Evolutionary conservation across 768 basidiomycete species (phyloP), one percentile per base, ranked within the genome.

Genomic region (Boletus barrowsii): DNA sequence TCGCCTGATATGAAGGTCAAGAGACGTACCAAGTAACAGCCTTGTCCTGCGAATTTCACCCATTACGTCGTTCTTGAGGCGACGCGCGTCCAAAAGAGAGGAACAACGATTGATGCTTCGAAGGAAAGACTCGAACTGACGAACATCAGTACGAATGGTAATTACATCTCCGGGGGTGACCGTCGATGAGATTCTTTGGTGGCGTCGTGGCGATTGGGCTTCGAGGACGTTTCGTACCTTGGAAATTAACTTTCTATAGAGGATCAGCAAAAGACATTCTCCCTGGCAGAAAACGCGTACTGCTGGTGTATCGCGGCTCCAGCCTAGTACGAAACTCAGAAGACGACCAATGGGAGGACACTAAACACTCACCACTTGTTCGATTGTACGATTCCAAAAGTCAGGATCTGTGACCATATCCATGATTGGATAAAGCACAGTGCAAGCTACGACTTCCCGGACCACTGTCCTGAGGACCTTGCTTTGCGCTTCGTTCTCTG

Each of bases 391-490:
- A 73, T 99, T 99, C 94, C 94, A 98, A 60, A 97, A 97, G 70
- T 99, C 97, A 5, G 94, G 92, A 68, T 99, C 97, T 29, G 89
- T 80, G 35, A 98, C 67, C 87, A 96, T 91, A 46, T 98, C 92
- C 78, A 96, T 85, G 50, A 96, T 70, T 13, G 96, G 94, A 64
- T 89, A 85, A 39, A 98, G 65, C 4, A 96, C 83, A 3, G 87
- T 77, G 65, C 92, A 95, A 5, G 89, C 81, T 1, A 88, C 75
- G 60, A 98, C 81, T 72, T 99, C 97, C 43, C 93, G 75, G 4
- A 84, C 83, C 15, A 90, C 84, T 36, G 89, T 81, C 55, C 73
- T 81, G 44, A 97, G 77, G 5, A 83, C 85, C 57, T 77, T 78
- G 64, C 92, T 95, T 45, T 72, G 75, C 5, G 78, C 75, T 60